A percentile compares a stretch with the other conserved stretches of the same genome.
Evolutionary conservation across 2,329 filamentous ascomycete species (phyloP).

Genomic region (Aspergillus ochraceoroseus): DNA sequence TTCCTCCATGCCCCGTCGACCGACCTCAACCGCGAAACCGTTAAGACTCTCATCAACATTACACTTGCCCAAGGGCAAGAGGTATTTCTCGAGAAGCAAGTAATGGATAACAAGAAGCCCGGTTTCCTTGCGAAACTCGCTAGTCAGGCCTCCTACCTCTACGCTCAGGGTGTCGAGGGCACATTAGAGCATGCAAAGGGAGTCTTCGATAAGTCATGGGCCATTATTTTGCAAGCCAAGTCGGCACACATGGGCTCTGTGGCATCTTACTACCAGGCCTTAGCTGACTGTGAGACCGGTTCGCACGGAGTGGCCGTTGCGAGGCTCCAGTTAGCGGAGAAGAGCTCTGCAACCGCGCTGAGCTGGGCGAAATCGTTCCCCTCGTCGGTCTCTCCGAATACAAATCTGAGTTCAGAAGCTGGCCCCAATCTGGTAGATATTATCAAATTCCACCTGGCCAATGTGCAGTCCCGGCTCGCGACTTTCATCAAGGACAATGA

Average conservation of each 20-base stretch:
- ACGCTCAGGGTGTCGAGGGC: constrained; percentile 80
- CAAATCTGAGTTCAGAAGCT: constrained; percentile 78
- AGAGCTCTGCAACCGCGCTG: constrained; percentile 70
- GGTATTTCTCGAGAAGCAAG: constrained; percentile 94
- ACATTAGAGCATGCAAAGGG: constrained; percentile 87
- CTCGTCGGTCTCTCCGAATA: constrained; percentile 67
- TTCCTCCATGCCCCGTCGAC: constrained; percentile 94
- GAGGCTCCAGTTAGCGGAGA: constrained; percentile 75
- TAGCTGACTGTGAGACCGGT: constrained; percentile 84
- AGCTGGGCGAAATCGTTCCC: constrained; percentile 75
- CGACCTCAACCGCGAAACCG: constrained; percentile 91
- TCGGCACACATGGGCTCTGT: constrained; percentile 74
- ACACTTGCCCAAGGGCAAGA: constrained; percentile 96
- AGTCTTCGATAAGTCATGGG: constrained; percentile 92
- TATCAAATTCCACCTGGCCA: constrained; percentile 73
- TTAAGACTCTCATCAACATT: constrained; percentile 87
- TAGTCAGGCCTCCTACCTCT: constrained; percentile 83
- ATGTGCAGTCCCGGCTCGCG: constrained; percentile 72
- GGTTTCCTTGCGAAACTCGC: constrained; percentile 88
- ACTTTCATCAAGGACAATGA: constrained; percentile 89
- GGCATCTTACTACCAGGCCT: constrained; percentile 88
- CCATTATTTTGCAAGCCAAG: constrained; percentile 68
- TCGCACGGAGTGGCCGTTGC: constrained; percentile 81
- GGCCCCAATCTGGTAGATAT: constrained; percentile 70
- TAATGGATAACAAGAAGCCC: constrained; percentile 86